Conservation (phyloP, 768 basidiomycete species). For the Mycena pura region DNA sequence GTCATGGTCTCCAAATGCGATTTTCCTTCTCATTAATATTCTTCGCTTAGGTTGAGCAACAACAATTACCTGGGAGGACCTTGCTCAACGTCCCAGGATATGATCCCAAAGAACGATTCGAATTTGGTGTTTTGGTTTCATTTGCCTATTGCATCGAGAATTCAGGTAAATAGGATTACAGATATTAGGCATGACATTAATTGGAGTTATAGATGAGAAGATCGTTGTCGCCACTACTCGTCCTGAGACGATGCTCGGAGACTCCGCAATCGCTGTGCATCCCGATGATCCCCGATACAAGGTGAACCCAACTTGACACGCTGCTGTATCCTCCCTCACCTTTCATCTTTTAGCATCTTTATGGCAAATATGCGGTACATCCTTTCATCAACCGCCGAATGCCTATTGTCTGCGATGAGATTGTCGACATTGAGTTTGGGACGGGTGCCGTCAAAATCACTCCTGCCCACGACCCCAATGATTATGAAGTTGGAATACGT, state of each 20-base stretch:
- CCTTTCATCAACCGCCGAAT: slow-evolving; percentile 88
- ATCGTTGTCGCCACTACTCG: slow-evolving; percentile 96
- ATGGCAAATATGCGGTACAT: slow-evolving; percentile 89
- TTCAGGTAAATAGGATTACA: slow-evolving; percentile 56
- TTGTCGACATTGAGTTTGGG: slow-evolving; percentile 95
- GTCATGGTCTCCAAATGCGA: slow-evolving; percentile 45
- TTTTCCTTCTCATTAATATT: neutral
- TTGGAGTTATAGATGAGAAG: slow-evolving; percentile 67
- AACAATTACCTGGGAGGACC: slow-evolving; percentile 84
- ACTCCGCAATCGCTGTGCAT: slow-evolving; percentile 96
- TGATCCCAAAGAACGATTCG: slow-evolving; percentile 92
- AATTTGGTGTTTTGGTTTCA: slow-evolving; percentile 96
- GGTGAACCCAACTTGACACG: slow-evolving; percentile 39
- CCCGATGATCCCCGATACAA: slow-evolving; percentile 91
- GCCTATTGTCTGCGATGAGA: slow-evolving; percentile 86
- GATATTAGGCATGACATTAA: neutral
- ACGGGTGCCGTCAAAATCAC: slow-evolving; percentile 99
- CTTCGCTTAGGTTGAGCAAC: slow-evolving; percentile 81
- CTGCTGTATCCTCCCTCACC: neutral
- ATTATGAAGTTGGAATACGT: slow-evolving; percentile 91
- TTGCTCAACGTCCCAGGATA: slow-evolving; percentile 93
- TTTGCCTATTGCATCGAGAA: slow-evolving; percentile 93
- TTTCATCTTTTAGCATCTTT: slow-evolving; percentile 71
- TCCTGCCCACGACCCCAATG: slow-evolving; percentile 96
- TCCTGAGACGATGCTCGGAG: slow-evolving; percentile 98